Base-by-base conservation (phyloP, 164 flowering plant species). In the Umbellularia californica region DNA sequence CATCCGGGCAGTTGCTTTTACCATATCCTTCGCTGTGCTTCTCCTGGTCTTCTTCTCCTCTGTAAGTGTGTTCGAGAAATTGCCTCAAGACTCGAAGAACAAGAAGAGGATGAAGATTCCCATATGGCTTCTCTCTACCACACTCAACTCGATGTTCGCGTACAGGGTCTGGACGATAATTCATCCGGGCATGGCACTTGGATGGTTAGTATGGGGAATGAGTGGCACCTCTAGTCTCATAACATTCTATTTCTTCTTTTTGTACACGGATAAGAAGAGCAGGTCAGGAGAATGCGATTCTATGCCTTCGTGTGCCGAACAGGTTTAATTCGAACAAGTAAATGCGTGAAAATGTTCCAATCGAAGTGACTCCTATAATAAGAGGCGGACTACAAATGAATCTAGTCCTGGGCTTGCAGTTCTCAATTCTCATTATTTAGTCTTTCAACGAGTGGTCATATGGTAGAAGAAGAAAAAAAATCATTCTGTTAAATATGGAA, bases 131-230 rank as follows among this genome's bases (percentile, higher is more conserved):
- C 28, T 73, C 0, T 33, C 60, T 10, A 65, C 76, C 64, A 5
- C 70, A 2, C 70, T 73, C 47, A 25, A 65, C 17, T 14, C 50
- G 27, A 47, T 66, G 70, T 25, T 73, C 24, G 70, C 70, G 9
- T 50, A 25, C 51, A 30, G 76, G 63, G 58, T 65, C 2, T 24
- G 70, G 62, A 41, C 15, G 58, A 27, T 73, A 13, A 9, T 64
- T 20, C 14, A 25, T 5, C 28, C n/a, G 3, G 17, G 27, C 50
- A n/a, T 73, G 58, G 76, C 33, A 4, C 47, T 41, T 6, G 47
- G 60, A 55, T 73, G 70, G 76, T 22, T 66, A 1, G 70, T 73
- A 11, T 73, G 76, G 76, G 70, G 15, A 6, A 15, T 73, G 17
- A 70, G 70, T 1, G 47, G 35, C 50, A 17, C 14, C 22, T 23